These are phyloP conservation scores for Binderoboletus segoi DNA, from an alignment of 1,284 basidiomycete genomes.

Conservation along the genomic window DNA sequence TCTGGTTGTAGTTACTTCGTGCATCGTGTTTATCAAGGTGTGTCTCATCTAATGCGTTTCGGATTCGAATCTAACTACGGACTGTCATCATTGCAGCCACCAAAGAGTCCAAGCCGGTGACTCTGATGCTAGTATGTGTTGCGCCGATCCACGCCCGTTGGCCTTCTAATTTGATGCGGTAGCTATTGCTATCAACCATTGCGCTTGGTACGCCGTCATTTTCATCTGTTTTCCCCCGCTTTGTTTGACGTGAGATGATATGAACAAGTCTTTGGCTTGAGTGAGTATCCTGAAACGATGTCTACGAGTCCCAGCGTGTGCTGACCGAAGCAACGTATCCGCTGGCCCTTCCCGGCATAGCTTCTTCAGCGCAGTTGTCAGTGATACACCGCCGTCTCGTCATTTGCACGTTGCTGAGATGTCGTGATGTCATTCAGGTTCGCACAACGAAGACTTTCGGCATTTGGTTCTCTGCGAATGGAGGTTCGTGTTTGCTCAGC, in stretches of 20 bases:
- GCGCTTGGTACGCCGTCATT: slow-evolving; percentile 21
- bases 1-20: slow-evolving; percentile 36
- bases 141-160: background rate
- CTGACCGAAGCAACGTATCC: background rate
- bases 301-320: background rate
- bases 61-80: background rate
- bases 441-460: slow-evolving; percentile 23
- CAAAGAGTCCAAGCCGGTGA: slow-evolving; percentile 12
- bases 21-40: slow-evolving; percentile 37
- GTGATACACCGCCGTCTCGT: slow-evolving; percentile 4
- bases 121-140: slow-evolving; percentile 22
- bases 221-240: background rate
- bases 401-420: slow-evolving; percentile 3
- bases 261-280: slow-evolving; percentile 35
- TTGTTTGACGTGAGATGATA: slow-evolving; percentile 16
- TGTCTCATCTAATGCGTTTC: background rate
- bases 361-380: slow-evolving; percentile 31
- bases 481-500: slow-evolving; percentile 21
- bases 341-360: slow-evolving; percentile 9
- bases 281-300: slow-evolving; percentile 20
- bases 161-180: slow-evolving; percentile 4
- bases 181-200: slow-evolving; percentile 26
- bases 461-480: slow-evolving; percentile 20
- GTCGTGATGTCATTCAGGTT: slow-evolving; percentile 18
- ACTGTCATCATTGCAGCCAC: slow-evolving; percentile 26